Conservation (phyloP, 352 stramenopile genomes). For the Phytophthora pluvialis region DNA sequence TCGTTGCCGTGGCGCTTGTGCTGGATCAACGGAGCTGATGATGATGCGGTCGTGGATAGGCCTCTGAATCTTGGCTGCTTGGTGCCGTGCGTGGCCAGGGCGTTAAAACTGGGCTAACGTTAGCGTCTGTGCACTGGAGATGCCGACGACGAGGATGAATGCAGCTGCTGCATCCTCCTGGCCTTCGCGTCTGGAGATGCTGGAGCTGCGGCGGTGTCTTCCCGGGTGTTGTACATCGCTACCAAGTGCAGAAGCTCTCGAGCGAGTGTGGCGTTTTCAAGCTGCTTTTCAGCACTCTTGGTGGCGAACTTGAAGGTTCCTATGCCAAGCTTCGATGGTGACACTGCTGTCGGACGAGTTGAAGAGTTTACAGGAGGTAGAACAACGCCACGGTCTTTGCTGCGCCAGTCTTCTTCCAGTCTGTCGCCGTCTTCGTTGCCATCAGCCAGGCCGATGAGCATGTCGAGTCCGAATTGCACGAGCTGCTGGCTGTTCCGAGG, state of each 20-base stretch:
- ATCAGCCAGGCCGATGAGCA: slow-evolving; percentile 65
- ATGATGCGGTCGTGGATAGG: slow-evolving; percentile 13
- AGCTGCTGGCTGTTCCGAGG: slow-evolving; percentile 69
- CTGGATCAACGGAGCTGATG: not conserved
- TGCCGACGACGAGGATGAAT: slow-evolving; percentile 15
- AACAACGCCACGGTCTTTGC: slow-evolving; percentile 16
- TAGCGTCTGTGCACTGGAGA: slow-evolving; percentile 30
- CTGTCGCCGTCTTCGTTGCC: slow-evolving; percentile 26
- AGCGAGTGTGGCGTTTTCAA: slow-evolving; percentile 58
- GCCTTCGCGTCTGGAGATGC: slow-evolving; percentile 23
- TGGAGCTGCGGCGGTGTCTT: slow-evolving; percentile 19
- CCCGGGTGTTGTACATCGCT: slow-evolving; percentile 50
- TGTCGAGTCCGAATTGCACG: slow-evolving; percentile 63
- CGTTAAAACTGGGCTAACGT: not conserved
- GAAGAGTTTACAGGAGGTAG: slow-evolving; percentile 21
- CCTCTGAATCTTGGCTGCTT: slow-evolving; percentile 12
- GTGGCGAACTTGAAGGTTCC: not conserved
- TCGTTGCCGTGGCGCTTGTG: not conserved
- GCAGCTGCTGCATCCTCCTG: slow-evolving; percentile 33
- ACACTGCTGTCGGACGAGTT: slow-evolving; percentile 7
- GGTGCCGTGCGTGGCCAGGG: slow-evolving; percentile 7
- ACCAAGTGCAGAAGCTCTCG: slow-evolving; percentile 69
- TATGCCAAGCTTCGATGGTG: slow-evolving; percentile 8
- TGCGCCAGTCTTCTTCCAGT: slow-evolving; percentile 43
- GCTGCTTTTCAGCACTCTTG: slow-evolving; percentile 16